Base-by-base conservation (phyloP, 2,329 filamentous ascomycete genomes). In the Diaporthe capsici region DNA sequence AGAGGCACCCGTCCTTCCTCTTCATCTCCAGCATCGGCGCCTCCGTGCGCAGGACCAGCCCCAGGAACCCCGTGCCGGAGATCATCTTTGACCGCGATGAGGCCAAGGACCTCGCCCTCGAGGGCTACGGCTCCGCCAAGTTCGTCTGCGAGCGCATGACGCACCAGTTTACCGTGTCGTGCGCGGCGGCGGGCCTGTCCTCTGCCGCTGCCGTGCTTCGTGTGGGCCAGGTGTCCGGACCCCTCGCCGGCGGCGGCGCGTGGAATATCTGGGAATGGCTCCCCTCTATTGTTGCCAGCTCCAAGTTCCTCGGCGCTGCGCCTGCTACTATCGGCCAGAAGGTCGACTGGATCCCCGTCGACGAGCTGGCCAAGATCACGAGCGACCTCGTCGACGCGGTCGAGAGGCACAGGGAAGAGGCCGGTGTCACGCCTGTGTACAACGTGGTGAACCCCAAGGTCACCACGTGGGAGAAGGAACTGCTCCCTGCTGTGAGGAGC, bases 221-320 rank as follows among this genome's bases (percentile, higher is more conserved):
- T n/a, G 79, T 82, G 1, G 81, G 81, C 1, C 81, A 83, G 71
- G 76, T 83, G 1, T 78, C 78, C 1, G 81, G 81, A 0, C 81
- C 81, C 0, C 75, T 80, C 13, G 68, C 70, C 34, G 76, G 78
- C 3, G 67, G 61, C 1, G 80, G 81, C 3, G 42, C 70, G n/a
- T 82, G 81, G 81, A 82, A 82, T 31, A 37, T 61, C 31, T 76
- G 74, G 74, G 81, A 82, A 75, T 82, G 81, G 80, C 77, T 80
- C 9, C 81, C 81, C 22, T 80, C 78, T 3, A 53, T 82, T 49
- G 75, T 82, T 49, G 75, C 79, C 28, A 81, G 81, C 39, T 80
- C 79, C 13, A 80, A 79, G 71, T 77, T 74, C 49, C 75, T 82
- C 10, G 79, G 79, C 1, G 77, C 49, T 1, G 76, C 78, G 12